Evolutionary conservation across 164 flowering plant genomes (phyloP).

Genomic region (Aristolochia californica): DNA sequence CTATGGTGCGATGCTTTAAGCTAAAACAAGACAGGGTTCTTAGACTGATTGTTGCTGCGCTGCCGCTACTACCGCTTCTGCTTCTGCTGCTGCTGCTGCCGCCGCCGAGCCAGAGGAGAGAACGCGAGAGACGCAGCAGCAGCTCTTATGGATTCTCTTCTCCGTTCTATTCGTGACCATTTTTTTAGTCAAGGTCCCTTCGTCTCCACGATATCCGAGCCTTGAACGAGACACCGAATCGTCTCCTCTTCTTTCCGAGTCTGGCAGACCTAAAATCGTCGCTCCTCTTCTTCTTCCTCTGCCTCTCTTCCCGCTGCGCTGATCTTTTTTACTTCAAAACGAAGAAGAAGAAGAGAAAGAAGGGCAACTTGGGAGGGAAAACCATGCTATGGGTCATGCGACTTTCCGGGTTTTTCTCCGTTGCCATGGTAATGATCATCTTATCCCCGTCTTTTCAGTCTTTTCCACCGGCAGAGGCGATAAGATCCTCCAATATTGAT

Average conservation of each 20-base stretch:
- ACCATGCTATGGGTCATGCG: slow-evolving; percentile 37
- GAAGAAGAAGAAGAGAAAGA: slow-evolving; percentile 4
- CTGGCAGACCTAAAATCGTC: slow-evolving; percentile 13
- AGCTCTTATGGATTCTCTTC: slow-evolving; percentile 8
- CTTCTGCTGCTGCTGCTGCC: background rate
- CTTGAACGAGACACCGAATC: background rate
- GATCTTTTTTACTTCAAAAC: background rate
- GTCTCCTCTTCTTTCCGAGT: background rate
- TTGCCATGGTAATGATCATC: slow-evolving; percentile 32
- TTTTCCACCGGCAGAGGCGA: slow-evolving; percentile 44
- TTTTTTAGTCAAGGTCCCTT: slow-evolving; percentile 5
- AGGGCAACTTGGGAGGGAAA: background rate
- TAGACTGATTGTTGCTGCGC: background rate
- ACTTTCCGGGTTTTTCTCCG: slow-evolving; percentile 37
- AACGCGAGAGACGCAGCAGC: background rate
- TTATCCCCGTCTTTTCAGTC: slow-evolving; percentile 41
- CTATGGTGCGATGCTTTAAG: slow-evolving; percentile 2
- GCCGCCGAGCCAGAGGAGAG: background rate
- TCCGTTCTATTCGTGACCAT: slow-evolving; percentile 2
- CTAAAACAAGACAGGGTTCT: background rate
- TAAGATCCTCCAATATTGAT: slow-evolving; percentile 39
- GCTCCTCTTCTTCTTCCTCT: slow-evolving; percentile 4
- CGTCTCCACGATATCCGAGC: slow-evolving; percentile 8
- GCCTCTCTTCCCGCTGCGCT: background rate
- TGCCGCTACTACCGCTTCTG: background rate